These are phyloP conservation scores for Sistotremastrum niveocremeum DNA, from an alignment of 768 basidiomycete genomes.

Conservation along the genomic window DNA sequence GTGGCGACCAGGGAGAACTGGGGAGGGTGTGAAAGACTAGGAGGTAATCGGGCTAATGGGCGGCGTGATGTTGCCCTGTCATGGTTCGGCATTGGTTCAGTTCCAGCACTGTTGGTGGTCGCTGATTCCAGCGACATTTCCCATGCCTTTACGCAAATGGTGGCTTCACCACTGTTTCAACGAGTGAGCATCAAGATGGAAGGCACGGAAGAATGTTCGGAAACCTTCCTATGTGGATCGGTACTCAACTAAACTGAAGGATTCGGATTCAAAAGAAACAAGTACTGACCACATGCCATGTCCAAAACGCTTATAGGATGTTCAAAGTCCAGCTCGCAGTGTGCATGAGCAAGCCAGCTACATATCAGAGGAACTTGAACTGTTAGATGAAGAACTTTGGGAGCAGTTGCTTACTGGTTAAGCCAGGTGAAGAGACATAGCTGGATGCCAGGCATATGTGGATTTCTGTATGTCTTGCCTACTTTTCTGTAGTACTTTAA, in stretches of 20 bases:
- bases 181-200: neutral
- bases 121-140: constrained; percentile 25
- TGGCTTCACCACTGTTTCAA: constrained; percentile 46
- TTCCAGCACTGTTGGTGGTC: constrained; percentile 6
- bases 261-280: neutral
- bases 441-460: constrained; percentile 55
- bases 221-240: neutral
- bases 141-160: constrained; percentile 48
- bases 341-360: constrained; percentile 19
- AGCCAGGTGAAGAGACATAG: constrained; percentile 41
- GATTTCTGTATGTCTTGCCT: constrained; percentile 56
- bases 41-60: constrained; percentile 23
- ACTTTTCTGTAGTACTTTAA: constrained; percentile 50
- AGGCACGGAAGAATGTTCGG: neutral
- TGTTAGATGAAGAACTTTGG: constrained; percentile 12
- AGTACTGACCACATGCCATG: constrained; percentile 36
- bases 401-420: constrained; percentile 23
- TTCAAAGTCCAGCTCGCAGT: constrained; percentile 23
- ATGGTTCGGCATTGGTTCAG: constrained; percentile 10
- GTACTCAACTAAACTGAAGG: constrained; percentile 1
- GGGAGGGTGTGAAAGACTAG: constrained; percentile 24
- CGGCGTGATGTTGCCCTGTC: constrained; percentile 15
- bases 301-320: constrained; percentile 34
- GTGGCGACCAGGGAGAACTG: constrained; percentile 36
- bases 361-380: constrained; percentile 17